phyloP scores from a whole-genome alignment of 176 grass and related monocot genomes.

The Luzula sylvatica region DNA sequence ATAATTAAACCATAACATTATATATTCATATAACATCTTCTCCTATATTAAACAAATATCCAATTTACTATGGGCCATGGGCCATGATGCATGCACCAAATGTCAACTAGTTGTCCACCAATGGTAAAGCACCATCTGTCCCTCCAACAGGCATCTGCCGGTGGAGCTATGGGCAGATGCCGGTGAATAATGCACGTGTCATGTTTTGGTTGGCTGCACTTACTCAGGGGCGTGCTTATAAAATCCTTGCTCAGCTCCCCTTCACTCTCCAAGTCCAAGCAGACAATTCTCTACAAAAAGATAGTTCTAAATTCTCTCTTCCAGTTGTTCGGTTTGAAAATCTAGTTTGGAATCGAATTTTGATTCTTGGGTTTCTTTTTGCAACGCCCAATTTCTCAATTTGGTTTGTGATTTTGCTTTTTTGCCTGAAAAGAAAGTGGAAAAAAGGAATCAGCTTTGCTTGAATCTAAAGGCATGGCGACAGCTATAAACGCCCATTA shows the following conservation, averaged over 20 bases:
- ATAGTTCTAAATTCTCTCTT: neutral
- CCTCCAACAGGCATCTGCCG: constrained; percentile 37
- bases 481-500: constrained; percentile 39
- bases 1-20: too few species aligned
- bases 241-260: constrained; percentile 23
- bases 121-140: neutral
- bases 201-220: neutral
- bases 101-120: constrained; percentile 31
- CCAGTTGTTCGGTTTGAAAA: neutral
- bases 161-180: constrained; percentile 16
- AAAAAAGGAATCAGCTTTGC: constrained; percentile 21
- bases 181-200: constrained; percentile 23
- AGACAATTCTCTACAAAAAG: constrained; percentile 1
- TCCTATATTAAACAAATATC: too few species aligned
- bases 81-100: constrained; percentile 31
- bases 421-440: constrained; percentile 1
- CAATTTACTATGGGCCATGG: too few species aligned
- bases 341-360: constrained; percentile 5
- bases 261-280: constrained; percentile 15
- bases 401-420: neutral
- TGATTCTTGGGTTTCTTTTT: constrained; percentile 1
- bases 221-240: constrained; percentile 27
- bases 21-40: too few species aligned
- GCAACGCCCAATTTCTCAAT: constrained; percentile 7
- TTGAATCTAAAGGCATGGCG: constrained; percentile 36